Base-by-base conservation (phyloP, 225 moss, liverwort and hornwort genomes). In the Bryum argenteum region DNA sequence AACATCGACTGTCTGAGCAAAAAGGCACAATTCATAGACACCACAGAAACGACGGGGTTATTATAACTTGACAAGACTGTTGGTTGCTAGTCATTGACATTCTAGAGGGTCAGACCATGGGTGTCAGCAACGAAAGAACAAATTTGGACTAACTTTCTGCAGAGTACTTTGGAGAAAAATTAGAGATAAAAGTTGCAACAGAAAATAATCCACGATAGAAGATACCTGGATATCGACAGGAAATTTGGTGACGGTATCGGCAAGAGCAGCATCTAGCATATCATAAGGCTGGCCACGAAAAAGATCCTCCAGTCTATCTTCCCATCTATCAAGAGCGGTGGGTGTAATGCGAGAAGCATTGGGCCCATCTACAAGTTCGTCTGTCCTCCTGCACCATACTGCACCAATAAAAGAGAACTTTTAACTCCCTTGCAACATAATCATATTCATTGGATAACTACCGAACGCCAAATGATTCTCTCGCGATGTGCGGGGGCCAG, bases 381-480 rank as follows among this genome's bases (percentile, higher is more conserved):
- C 94, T 57, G 97, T 97, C 69, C 97, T 89, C 81, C 97, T 89
- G 82, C 97, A 97, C 97, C 97, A 97, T 8, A 97, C 97, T 96
- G 72, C 72, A 79, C 28, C 67, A 44, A 75, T 12, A 37, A 19
- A 59, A 10, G 18, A 53, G 44, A 58, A 7, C 33, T 51, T 81
- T 12, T 57, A 63, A 22, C 51, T 48, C 18, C 20, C 17, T 58
- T 44, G 42, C 42, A 62, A 47, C 11, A 20, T 38, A 3, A 11
- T 18, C 42, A 0, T 39, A 21, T 1, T 44, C 18, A 37, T 56
- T 62, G 37, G 1, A 69, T 1, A 19, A 33, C 33, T 33, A 69
- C 15, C 23, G 53, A 21, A 33, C 5, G 6, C 28, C 24, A 26
- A 26, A 66, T 61, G 72, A 2, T 39, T 26, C 22, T 52, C 60